Evolutionary conservation across 2,329 filamentous ascomycete genomes (phyloP).

Genomic region (Aspergillus alliaceus): DNA sequence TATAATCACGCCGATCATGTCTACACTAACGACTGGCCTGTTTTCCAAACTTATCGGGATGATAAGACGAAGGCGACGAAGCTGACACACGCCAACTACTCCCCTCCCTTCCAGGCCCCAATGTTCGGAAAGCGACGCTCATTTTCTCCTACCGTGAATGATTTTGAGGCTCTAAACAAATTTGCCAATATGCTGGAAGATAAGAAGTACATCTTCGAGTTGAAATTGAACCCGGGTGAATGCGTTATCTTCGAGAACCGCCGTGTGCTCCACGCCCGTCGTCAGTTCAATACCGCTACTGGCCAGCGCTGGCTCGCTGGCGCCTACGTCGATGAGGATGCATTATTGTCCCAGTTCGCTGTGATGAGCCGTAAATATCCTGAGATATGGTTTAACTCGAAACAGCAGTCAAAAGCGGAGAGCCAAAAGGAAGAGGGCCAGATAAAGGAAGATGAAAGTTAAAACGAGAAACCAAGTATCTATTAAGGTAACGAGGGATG

Average conservation of each 20-base stretch:
- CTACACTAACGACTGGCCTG: constrained; percentile 60
- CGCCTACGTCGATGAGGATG: constrained; percentile 73
- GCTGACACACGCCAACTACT: constrained; percentile 62
- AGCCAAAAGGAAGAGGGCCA: neutral
- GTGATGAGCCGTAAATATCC: constrained; percentile 15
- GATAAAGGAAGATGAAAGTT: too few species aligned
- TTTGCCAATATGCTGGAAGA: constrained; percentile 64
- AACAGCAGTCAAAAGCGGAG: neutral
- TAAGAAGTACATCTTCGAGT: constrained; percentile 62
- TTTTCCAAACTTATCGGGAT: constrained; percentile 46
- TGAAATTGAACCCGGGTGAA: constrained; percentile 75
- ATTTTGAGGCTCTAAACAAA: constrained; percentile 49
- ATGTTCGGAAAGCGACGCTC: constrained; percentile 33
- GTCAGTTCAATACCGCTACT: constrained; percentile 64
- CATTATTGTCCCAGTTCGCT: constrained; percentile 51
- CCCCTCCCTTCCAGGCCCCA: constrained; percentile 73
- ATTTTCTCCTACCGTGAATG: constrained; percentile 19
- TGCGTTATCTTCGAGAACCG: constrained; percentile 93
- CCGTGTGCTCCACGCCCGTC: constrained; percentile 79
- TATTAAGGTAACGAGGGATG: too few species aligned
- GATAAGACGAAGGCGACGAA: constrained; percentile 11
- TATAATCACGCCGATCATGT: constrained; percentile 66
- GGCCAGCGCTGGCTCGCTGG: constrained; percentile 82
- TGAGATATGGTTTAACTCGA: constrained; percentile 3
- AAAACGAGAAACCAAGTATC: too few species aligned